Base-by-base conservation (phyloP, 2,329 filamentous ascomycete genomes). In the Cladosporium sp. region DNA sequence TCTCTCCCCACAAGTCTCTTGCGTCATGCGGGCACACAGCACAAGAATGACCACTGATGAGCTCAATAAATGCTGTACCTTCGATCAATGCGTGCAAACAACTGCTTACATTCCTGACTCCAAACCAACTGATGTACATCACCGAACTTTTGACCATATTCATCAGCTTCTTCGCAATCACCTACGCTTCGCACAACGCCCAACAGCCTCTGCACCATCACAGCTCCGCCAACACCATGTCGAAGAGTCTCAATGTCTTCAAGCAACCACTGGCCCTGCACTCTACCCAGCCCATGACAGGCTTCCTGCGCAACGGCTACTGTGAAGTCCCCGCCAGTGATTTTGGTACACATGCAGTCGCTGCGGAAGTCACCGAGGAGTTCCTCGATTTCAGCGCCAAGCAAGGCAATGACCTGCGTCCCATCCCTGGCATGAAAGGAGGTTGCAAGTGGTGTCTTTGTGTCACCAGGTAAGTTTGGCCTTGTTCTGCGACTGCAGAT, bases 391-490 rank as follows among this genome's bases (percentile, higher is more conserved):
- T 83, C 74, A 79, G 78, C 34, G 82, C 84, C 17, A 75, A 76
- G 4, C 77, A 78, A 38, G 84, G 84, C 39, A 87, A 87, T 66
- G 81, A 87, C 65, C 74, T 87, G 36, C 77, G 82, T 22, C 65
- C 70, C 5, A 76, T 78, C 19, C 60, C 61, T 3, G 84, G 84
- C 3, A 76, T 87, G 57, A 81, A 76, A 19, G 80, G 75, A 12
- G 84, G 84, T 7, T 85, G 83, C 66, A 83, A 82, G 69, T 87
- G 84, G 83, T 87, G 84, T 70, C 71, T 87, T 5, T 87, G 84
- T 66, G 83, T 83, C 2, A 74, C 71, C 11, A 72, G 84, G 45
- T 87, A 83, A 82, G 58, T 67, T 34, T 6, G 8, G 3, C 22
- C 8, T n/a, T 30, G n/a, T 25, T 9, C n/a, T 30, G 25, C 4